Conservation (phyloP, 257 asterid genomes). For the Avicennia marina region DNA sequence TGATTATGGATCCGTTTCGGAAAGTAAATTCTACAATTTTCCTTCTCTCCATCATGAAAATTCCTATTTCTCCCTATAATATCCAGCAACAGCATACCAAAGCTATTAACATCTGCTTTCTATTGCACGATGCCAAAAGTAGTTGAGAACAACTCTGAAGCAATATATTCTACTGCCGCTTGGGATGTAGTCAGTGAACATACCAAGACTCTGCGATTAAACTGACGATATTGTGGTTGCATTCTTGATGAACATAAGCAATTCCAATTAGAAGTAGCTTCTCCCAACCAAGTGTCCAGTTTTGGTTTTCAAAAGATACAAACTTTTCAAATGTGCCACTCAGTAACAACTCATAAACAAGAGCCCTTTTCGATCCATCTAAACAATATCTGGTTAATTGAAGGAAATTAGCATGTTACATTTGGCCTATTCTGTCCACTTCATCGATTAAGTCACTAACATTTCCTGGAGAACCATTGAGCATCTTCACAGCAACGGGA, state of each 20-base stretch:
- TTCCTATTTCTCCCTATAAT: slow-evolving; percentile 11
- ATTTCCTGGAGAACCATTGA: slow-evolving; percentile 1
- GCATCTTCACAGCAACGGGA: slow-evolving; percentile 19
- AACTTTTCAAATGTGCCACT: slow-evolving; percentile 8
- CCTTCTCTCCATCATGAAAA: neutral
- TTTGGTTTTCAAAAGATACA: neutral
- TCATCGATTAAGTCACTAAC: slow-evolving; percentile 18
- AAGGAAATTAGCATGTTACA: slow-evolving; percentile 17
- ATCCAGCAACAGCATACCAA: slow-evolving; percentile 25
- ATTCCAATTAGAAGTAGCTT: slow-evolving; percentile 25
- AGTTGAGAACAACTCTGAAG: slow-evolving; percentile 30
- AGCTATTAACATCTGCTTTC: slow-evolving; percentile 28
- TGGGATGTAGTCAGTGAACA: slow-evolving; percentile 29
- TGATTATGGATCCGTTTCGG: slow-evolving; percentile 14
- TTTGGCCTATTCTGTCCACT: slow-evolving; percentile 21
- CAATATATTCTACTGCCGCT: slow-evolving; percentile 34
- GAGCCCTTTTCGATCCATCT: slow-evolving; percentile 23
- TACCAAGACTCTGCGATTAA: slow-evolving; percentile 27
- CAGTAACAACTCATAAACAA: slow-evolving; percentile 30
- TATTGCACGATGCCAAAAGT: slow-evolving; percentile 1
- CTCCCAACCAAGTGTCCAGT: slow-evolving; percentile 14
- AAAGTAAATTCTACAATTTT: neutral
- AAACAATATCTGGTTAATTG: slow-evolving; percentile 20
- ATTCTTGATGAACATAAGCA: slow-evolving; percentile 22
- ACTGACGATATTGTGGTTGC: slow-evolving; percentile 12